Percentiles rank a stretch among this genome's conserved stretches.
Evolutionary conservation across 805 yeast species (phyloP).

Genomic region (Ogataea allantospora): DNA sequence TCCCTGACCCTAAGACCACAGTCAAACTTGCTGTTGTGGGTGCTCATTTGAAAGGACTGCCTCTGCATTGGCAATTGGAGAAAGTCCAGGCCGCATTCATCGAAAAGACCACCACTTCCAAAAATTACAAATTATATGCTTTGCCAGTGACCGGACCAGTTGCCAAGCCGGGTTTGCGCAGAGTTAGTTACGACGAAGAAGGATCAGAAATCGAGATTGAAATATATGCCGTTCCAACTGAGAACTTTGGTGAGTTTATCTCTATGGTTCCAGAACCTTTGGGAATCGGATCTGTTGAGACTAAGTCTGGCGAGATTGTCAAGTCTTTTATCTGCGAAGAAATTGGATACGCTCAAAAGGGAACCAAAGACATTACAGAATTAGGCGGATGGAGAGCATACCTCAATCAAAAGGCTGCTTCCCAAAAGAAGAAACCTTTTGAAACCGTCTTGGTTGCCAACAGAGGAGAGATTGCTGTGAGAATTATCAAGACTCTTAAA

Average conservation of each 20-base stretch:
- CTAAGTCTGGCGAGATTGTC: slow-evolving; percentile 76
- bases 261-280: slow-evolving; percentile 90
- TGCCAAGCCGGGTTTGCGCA: slow-evolving; percentile 85
- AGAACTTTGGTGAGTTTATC: slow-evolving; percentile 77
- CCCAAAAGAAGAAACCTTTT: slow-evolving; percentile 55
- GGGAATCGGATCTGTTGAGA: slow-evolving; percentile 91
- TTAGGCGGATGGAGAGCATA: slow-evolving; percentile 88
- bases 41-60: slow-evolving; percentile 87
- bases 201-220: slow-evolving; percentile 74
- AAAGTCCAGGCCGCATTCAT: slow-evolving; percentile 75
- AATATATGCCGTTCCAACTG: slow-evolving; percentile 78
- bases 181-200: slow-evolving; percentile 44
- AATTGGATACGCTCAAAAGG: slow-evolving; percentile 67
- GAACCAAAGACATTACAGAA: slow-evolving; percentile 76
- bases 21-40: slow-evolving; percentile 91
- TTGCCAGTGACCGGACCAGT: slow-evolving; percentile 79
- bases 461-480: slow-evolving; percentile 96
- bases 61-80: slow-evolving; percentile 90
- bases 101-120: slow-evolving; percentile 65
- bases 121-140: slow-evolving; percentile 74
- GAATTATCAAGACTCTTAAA: slow-evolving; percentile 86
- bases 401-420: slow-evolving; percentile 33
- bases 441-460: slow-evolving; percentile 89
- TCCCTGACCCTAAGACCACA: slow-evolving; percentile 38
- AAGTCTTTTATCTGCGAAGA: slow-evolving; percentile 96